Conservation (phyloP, 2,329 filamentous ascomycete species). For the Trichophyton schoenleinii region DNA sequence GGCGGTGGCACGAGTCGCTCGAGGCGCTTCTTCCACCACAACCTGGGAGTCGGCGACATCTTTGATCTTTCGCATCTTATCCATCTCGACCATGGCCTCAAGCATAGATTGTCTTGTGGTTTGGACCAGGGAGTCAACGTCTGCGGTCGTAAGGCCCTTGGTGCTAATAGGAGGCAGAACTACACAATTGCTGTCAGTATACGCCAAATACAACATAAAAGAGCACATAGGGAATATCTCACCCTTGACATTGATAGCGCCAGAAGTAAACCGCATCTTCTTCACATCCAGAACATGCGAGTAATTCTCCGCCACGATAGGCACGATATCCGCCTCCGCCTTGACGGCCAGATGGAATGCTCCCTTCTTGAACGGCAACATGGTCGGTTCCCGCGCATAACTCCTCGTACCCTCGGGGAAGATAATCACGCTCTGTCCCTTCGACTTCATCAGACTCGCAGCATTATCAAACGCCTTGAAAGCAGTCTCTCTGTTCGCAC, state of each 20-base stretch:
- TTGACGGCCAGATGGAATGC: conserved; percentile 93
- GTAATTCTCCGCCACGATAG: conserved; percentile 70
- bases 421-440: conserved; percentile 49
- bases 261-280: conserved; percentile 52
- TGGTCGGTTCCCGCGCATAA: conserved; percentile 65
- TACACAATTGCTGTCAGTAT: conserved; percentile 22
- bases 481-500: conserved; percentile 69
- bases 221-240: conserved; percentile 15
- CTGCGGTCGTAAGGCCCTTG: conserved; percentile 55
- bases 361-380: conserved; percentile 98
- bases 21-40: background rate
- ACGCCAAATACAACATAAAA: background rate
- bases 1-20: background rate
- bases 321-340: conserved; percentile 84
- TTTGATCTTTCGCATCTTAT: conserved; percentile 12
- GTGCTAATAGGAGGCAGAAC: conserved; percentile 75
- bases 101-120: conserved; percentile 65
- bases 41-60: background rate
- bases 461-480: conserved; percentile 76
- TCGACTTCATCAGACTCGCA: conserved; percentile 60
- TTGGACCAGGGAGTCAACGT: conserved; percentile 62
- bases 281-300: conserved; percentile 57
- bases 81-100: conserved; percentile 39
- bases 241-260: conserved; percentile 66
- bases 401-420: conserved; percentile 76